Conservation (phyloP, 371 early-diverging fungal species). For the Mortierella sp. region DNA sequence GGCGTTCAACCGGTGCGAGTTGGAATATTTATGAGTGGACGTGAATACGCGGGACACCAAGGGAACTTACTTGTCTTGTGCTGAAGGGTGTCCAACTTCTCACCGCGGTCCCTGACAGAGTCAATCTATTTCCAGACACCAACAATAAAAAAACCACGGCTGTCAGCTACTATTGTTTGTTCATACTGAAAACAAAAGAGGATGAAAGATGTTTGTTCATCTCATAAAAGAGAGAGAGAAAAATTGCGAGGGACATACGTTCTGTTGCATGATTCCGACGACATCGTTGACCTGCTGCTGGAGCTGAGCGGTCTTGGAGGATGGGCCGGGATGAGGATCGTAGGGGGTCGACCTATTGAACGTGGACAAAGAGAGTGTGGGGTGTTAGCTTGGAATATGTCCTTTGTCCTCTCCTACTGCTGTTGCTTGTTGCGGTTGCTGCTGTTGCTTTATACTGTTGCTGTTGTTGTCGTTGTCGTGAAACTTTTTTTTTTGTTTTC, state of each 20-base stretch:
- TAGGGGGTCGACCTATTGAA: conserved; percentile 46
- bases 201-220: neutral
- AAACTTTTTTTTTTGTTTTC: too few species aligned
- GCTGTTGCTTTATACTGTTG: neutral
- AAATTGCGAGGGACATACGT: conserved; percentile 57
- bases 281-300: conserved; percentile 94
- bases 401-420: neutral
- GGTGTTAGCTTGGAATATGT: neutral
- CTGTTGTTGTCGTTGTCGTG: too few species aligned
- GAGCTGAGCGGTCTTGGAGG: conserved; percentile 72
- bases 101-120: conserved; percentile 92
- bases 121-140: conserved; percentile 66
- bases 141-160: neutral
- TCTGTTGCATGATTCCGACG: conserved; percentile 96
- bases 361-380: too few species aligned
- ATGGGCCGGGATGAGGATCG: conserved; percentile 41
- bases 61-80: conserved; percentile 79
- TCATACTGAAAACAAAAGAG: neutral
- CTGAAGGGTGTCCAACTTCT: conserved; percentile 85
- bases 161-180: neutral
- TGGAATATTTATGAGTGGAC: neutral
- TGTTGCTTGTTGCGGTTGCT: neutral
- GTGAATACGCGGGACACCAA: neutral
- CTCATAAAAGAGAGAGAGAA: neutral
- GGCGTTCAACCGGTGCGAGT: neutral